Base-by-base conservation (phyloP, 306 rosid species). In the Trifolium dubium region DNA sequence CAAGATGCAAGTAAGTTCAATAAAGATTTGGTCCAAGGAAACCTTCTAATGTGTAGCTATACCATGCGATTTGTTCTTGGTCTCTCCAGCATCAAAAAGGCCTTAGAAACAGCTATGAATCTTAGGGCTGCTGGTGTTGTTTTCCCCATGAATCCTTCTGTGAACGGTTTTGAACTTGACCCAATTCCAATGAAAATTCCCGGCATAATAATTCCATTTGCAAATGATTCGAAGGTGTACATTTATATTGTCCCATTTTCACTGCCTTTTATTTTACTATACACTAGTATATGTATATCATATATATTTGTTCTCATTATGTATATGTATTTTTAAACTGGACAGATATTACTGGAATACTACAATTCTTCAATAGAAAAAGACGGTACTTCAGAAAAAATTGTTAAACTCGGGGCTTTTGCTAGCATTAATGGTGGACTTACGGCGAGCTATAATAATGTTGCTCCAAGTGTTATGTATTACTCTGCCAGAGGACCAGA, bases 401-500 rank as follows among this genome's bases (percentile, higher is more conserved):
- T 94, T 71, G 68, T 83, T 47, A 94, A 90, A 81, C 86, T 86
- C 64, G 91, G 92, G 31, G 99, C 93, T n/a, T 78, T 86, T 74
- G 99, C 96, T 31, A 79, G 86, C 77, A 82, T 94, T 79, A 67
- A 72, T 80, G 99, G 99, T 46, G 99, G 99, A 78, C 69, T 87
- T 18, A 77, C 84, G 72, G 95, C 92, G 0, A 88, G 86, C 80
- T 94, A 84, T 78, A 86, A 81, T 61, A 80, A 32, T 79, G 54
- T 79, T 74, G 92, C 97, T 34, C 97, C 97, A 69, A 88, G 85
- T 79, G 71, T 94, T 82, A 85, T 94, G 96, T 92, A 84, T 81
- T 94, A 92, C 77, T 94, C 99, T 69, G 99, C 99, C 64, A 90
- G 98, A 87, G 99, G 99, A 79, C 99, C 99, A 32, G 99, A 94